A percentile compares a stretch with the other conserved stretches of the same genome.
These are phyloP conservation scores for Apiotrichum domesticum DNA, from an alignment of 1,284 basidiomycete genomes.

Conservation along the genomic window DNA sequence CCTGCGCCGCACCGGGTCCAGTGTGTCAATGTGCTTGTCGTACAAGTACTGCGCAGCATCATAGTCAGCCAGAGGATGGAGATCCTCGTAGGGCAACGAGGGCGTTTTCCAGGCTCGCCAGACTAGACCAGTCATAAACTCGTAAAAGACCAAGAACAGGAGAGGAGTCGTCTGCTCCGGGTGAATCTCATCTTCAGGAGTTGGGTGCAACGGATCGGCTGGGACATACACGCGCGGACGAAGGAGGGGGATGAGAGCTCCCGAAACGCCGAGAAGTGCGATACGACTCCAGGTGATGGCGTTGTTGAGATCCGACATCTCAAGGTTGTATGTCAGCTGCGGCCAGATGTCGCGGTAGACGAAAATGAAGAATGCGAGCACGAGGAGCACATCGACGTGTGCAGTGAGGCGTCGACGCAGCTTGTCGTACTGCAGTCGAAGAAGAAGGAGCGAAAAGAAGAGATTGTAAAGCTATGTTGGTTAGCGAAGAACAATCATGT, in stretches of 20 bases:
- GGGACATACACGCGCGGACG: slow-evolving; percentile 52
- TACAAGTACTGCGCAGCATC: slow-evolving; percentile 51
- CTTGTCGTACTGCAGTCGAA: slow-evolving; percentile 33
- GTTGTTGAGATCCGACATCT: slow-evolving; percentile 48
- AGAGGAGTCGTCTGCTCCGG: slow-evolving; percentile 63
- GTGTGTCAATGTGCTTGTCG: slow-evolving; percentile 34
- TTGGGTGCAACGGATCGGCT: slow-evolving; percentile 43
- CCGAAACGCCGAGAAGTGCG: slow-evolving; percentile 47
- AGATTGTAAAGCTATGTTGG: slow-evolving; percentile 33
- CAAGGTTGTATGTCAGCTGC: slow-evolving; percentile 52
- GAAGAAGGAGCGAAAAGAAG: slow-evolving; percentile 36
- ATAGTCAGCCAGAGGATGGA: slow-evolving; percentile 58
- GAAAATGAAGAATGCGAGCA: slow-evolving; percentile 51
- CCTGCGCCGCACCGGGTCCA: slow-evolving; percentile 42
- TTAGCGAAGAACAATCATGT: neutral
- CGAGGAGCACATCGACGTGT: slow-evolving; percentile 45
- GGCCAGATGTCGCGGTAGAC: slow-evolving; percentile 63
- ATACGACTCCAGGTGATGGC: slow-evolving; percentile 46
- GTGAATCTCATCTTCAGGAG: slow-evolving; percentile 49
- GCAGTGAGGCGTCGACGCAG: slow-evolving; percentile 35
- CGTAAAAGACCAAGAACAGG: slow-evolving; percentile 55
- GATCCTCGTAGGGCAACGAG: slow-evolving; percentile 40
- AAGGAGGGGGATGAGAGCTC: slow-evolving; percentile 50
- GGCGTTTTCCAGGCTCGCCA: slow-evolving; percentile 44
- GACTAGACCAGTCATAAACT: slow-evolving; percentile 57